A percentile compares a stretch with the other conserved stretches of the same genome.
These are phyloP conservation scores for Cryptococcus maquisensis DNA, from an alignment of 1,284 basidiomycete species.

Conservation along the genomic window DNA sequence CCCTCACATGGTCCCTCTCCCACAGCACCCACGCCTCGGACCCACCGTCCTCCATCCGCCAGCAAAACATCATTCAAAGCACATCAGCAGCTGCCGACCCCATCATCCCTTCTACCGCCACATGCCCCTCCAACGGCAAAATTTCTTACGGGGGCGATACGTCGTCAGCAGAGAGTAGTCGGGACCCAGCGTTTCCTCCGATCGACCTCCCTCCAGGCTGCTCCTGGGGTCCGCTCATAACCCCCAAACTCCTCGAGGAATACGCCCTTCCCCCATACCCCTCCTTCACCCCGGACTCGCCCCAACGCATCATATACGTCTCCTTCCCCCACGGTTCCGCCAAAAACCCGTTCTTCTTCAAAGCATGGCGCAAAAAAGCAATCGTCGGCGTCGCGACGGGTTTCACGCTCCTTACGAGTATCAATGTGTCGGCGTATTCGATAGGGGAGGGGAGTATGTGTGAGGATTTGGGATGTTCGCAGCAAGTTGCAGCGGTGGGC, in stretches of 20 bases:
- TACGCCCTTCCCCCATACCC: background rate
- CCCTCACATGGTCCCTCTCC: background rate
- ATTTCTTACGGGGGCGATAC: too few relatives aligned
- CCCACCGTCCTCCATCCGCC: background rate
- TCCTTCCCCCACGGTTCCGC: conserved; percentile 57
- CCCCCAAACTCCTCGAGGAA: background rate
- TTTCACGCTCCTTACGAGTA: conserved; percentile 59
- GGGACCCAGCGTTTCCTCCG: background rate
- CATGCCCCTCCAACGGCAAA: background rate
- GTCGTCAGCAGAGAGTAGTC: too few relatives aligned
- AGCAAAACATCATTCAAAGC: background rate
- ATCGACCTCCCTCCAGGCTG: conserved; percentile 5
- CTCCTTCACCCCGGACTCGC: background rate
- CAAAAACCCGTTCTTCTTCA: conserved; percentile 59
- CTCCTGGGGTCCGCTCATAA: conserved; percentile 5
- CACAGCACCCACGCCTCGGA: background rate
- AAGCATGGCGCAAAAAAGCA: conserved; percentile 55
- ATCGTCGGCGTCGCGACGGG: conserved; percentile 60
- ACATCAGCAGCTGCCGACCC: conserved; percentile 7
- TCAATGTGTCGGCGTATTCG: conserved; percentile 57
- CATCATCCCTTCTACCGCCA: conserved; percentile 11
- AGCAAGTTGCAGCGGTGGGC: conserved; percentile 60
- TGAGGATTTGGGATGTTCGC: conserved; percentile 59
- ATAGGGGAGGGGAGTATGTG: conserved; percentile 61
- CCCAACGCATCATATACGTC: conserved; percentile 51